Base-by-base conservation (phyloP, 352 stramenopile species). In the Achlya hypogyna region DNA sequence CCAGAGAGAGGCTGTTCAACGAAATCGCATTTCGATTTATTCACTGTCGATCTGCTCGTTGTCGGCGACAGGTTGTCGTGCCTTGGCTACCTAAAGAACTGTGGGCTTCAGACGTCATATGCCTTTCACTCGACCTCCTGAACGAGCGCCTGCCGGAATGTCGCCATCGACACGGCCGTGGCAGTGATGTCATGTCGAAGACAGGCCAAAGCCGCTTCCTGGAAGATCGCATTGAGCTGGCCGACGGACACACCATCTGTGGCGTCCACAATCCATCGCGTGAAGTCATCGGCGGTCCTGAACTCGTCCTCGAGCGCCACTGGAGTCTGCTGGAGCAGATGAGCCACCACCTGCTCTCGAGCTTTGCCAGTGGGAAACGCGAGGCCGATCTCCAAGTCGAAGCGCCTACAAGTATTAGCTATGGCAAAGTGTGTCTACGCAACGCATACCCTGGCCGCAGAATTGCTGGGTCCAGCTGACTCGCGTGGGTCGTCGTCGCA, bases 391-490 rank as follows among this genome's bases (percentile, higher is more conserved):
- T 93, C 84, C 20, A 92, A 74, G 45, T 94, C 84, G 63, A 94
- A 94, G 31, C 86, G 86, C 42, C 86, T 93, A 68, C 25, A 28
- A 28, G 63, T 29, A 56, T 51, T 3, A 49, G 6, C 18, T 16
- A 49, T 64, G n/a, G 5, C 0, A 18, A 45, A 1, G 16, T 0
- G 28, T 32, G 18, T 38, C 20, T 52, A 62, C 0, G 51, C 14
- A 27, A 31, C 23, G 8, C 71, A 28, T 82, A 91, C 86, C 87
- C 88, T 23, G 88, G 85, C 49, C 88, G 85, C 51, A 96, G 73
- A 52, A 96, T 93, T 3, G 88, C 79, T 62, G 86, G 82, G 67
- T 96, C 88, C n/a, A 96, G 68, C 18, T 81, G 74, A 29, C 81
- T 72, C 45, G 89, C 92, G 25, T 78, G 58, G 14, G 75, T 87